Base-by-base conservation (phyloP, 169 alveolate species). In the Hammondia hammondi region DNA sequence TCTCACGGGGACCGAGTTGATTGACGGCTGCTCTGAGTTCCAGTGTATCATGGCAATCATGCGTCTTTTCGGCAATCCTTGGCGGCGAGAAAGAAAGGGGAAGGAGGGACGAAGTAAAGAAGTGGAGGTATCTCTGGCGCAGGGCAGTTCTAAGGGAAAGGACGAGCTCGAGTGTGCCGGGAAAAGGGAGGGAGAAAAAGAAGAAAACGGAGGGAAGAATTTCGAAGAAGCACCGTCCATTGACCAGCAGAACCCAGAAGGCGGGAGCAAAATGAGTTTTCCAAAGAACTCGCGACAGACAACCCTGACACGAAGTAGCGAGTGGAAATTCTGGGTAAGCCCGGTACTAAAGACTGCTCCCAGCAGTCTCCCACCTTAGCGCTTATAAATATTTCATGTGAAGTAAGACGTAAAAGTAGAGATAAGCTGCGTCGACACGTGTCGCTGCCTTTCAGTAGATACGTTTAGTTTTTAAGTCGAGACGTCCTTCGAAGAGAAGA, bases 41-140 rank as follows among this genome's bases (percentile, higher is more conserved):
- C 88, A 88, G 45, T 92, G 94, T 45, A 92, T 92, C 43, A 27
- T 82, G 85, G 67, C 45, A n/a, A 92, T 84, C 27, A n/a, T 82
- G 84, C 91, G 77, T 24, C 48, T 56, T 24, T 94, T 94, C 57
- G 94, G 96, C 0, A 85, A 81, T 27, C 94, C 94, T n/a, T 82
- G 90, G 90, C 32, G 70, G 24, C 32, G 43, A 10, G 37, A 10
- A 6, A n/a, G 43, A 48, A 37, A 45, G 43, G 32, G 48, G 27
- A 32, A 32, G 32, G 87, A 67, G 10, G 87, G 7, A 29, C 43
- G 48, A 43, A 10, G 48, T 4, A 32, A 17, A 32, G 29, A 39
- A 77, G 32, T 9, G 46, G 43, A 77, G 87, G 48, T 29, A 32
- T 0, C 27, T 39, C 87, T 39, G 56, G 32, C 43, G 46, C 87